A percentile compares a stretch with the other conserved stretches of the same genome.
These are phyloP conservation scores for Gossypium turneri DNA, from an alignment of 345 rosid species.

Conservation along the genomic window DNA sequence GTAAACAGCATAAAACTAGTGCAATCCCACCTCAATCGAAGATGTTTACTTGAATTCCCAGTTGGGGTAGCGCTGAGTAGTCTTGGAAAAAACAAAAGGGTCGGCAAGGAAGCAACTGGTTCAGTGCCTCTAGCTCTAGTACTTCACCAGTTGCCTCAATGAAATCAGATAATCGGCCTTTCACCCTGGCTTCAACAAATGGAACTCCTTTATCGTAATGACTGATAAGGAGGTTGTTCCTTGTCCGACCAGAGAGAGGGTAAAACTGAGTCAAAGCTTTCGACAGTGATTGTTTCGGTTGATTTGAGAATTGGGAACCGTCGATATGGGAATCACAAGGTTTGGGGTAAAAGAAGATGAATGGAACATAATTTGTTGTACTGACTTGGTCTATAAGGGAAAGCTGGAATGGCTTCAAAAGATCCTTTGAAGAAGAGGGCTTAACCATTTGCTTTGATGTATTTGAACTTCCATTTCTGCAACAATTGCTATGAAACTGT, in stretches of 20 bases:
- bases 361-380: background rate
- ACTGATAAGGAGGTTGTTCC: background rate
- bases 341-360: background rate
- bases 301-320: background rate
- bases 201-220: background rate
- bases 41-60: background rate
- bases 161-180: background rate
- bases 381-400: background rate
- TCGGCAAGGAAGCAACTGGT: background rate
- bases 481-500: background rate
- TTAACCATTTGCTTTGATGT: background rate
- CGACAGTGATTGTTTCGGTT: background rate
- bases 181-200: background rate
- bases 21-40: background rate
- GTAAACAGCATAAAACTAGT: background rate
- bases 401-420: conserved; percentile 1
- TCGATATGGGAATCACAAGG: background rate
- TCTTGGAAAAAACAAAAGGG: background rate
- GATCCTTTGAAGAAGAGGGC: background rate
- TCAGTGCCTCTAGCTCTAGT: background rate
- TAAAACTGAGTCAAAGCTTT: conserved; percentile 4
- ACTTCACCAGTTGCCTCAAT: too few relatives aligned
- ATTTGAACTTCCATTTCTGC: background rate
- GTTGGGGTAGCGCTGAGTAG: background rate
- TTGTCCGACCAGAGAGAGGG: background rate